Conservation (phyloP, 805 yeast species). For the Debaryomyces maramus region DNA sequence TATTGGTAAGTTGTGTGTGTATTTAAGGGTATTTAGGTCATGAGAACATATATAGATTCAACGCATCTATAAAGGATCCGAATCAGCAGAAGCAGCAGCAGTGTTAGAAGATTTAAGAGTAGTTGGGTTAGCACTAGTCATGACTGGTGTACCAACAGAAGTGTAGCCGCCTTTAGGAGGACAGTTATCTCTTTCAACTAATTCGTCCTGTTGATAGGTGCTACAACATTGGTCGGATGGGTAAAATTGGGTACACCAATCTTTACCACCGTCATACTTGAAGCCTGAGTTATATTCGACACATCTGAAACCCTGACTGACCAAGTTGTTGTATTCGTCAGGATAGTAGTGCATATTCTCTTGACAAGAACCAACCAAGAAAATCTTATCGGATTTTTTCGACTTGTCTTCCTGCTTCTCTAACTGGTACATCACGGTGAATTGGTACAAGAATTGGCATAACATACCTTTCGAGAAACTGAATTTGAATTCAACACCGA, state of each 20-base stretch:
- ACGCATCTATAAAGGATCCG: neutral
- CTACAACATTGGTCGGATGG: slow-evolving; percentile 15
- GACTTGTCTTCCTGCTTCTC: slow-evolving; percentile 5
- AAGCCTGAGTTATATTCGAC: slow-evolving; percentile 18
- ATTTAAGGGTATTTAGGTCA: too few relatives aligned
- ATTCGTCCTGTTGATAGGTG: slow-evolving; percentile 11
- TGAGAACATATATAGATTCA: too few relatives aligned
- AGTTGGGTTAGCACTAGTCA: neutral
- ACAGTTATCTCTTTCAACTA: slow-evolving; percentile 11
- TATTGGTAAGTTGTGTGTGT: too few relatives aligned
- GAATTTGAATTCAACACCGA: slow-evolving; percentile 18
- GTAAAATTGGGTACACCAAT: slow-evolving; percentile 18
- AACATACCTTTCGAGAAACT: slow-evolving; percentile 14
- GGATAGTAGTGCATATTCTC: slow-evolving; percentile 12
- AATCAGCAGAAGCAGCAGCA: neutral
- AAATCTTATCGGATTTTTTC: slow-evolving; percentile 15
- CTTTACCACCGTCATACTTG: slow-evolving; percentile 16
- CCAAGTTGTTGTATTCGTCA: slow-evolving; percentile 8
- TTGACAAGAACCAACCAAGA: slow-evolving; percentile 17
- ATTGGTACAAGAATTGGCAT: slow-evolving; percentile 18
- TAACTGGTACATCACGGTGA: slow-evolving; percentile 16
- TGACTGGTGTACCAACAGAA: neutral
- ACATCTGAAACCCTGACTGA: slow-evolving; percentile 15
- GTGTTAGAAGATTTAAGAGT: neutral
- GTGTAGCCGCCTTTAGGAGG: slow-evolving; percentile 6